These are phyloP conservation scores for Pachyrhizus erosus DNA, from an alignment of 306 rosid genomes.

Conservation along the genomic window DNA sequence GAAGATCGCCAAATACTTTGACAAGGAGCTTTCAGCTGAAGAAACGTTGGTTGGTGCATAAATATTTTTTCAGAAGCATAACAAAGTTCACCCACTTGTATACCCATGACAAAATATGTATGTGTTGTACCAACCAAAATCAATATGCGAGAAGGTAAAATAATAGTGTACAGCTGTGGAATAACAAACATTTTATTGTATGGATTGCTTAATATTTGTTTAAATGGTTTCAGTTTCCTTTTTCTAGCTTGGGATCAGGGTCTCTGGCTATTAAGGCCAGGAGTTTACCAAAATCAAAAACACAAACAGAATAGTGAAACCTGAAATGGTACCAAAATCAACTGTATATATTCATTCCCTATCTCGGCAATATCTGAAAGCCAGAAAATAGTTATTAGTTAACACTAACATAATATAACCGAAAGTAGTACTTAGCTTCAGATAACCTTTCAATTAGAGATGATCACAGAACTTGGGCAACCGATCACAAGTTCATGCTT, in stretches of 20 bases:
- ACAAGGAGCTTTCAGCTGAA: conserved; percentile 93
- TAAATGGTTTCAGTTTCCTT: background rate
- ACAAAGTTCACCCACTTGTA: conserved; percentile 93
- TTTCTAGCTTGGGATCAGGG: background rate
- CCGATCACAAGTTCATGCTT: background rate
- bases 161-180: background rate
- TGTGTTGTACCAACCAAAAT: background rate
- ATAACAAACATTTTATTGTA: background rate
- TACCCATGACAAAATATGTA: background rate
- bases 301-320: background rate
- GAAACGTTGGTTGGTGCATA: conserved; percentile 88
- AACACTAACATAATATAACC: background rate
- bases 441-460: background rate
- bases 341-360: background rate
- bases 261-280: background rate
- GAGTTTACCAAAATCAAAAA: background rate
- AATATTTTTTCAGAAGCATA: conserved; percentile 95
- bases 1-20: conserved; percentile 98
- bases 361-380: background rate
- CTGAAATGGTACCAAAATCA: background rate
- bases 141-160: background rate
- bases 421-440: background rate
- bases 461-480: background rate
- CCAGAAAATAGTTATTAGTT: background rate
- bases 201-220: background rate